Percentiles rank a stretch among this genome's conserved stretches.
These are phyloP conservation scores for Zygoascus flipseniorum DNA, from an alignment of 805 yeast species.

Conservation along the genomic window DNA sequence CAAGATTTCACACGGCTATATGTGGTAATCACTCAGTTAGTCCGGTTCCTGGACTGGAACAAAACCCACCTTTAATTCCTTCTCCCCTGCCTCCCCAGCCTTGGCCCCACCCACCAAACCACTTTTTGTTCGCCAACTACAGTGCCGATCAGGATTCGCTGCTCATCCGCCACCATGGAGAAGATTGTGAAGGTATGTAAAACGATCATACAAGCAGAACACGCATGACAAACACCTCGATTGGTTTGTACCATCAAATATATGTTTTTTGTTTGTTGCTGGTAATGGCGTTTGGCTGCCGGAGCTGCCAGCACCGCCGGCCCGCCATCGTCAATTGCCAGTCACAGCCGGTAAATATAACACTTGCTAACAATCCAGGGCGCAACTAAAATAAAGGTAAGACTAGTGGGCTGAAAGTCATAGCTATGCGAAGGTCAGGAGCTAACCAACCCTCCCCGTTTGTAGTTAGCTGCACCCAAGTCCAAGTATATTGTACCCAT, in stretches of 20 bases:
- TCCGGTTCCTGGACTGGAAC: no score
- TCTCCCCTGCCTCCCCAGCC: neutral
- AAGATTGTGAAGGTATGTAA: constrained; percentile 57
- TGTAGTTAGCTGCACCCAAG: constrained; percentile 89
- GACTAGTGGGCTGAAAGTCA: constrained; percentile 5
- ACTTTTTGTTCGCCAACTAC: neutral
- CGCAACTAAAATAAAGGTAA: constrained; percentile 55
- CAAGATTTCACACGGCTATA: no score
- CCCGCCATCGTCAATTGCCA: neutral
- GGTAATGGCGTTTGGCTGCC: neutral
- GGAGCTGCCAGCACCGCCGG: no score
- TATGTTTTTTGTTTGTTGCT: neutral
- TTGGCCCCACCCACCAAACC: neutral
- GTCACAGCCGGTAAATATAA: neutral
- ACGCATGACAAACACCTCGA: neutral
- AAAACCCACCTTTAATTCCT: no score
- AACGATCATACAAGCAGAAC: no score
- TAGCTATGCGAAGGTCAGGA: neutral
- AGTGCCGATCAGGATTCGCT: neutral
- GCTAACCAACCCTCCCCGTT: constrained; percentile 19
- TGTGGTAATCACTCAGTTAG: no score
- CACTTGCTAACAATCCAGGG: constrained; percentile 31
- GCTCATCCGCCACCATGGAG: constrained; percentile 36
- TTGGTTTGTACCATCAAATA: neutral
- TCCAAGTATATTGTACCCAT: constrained; percentile 94